A percentile compares a stretch with the other conserved stretches of the same genome.
Evolutionary conservation across 202 grass and related monocot species (phyloP).

Genomic region (Elaeis oleifera): DNA sequence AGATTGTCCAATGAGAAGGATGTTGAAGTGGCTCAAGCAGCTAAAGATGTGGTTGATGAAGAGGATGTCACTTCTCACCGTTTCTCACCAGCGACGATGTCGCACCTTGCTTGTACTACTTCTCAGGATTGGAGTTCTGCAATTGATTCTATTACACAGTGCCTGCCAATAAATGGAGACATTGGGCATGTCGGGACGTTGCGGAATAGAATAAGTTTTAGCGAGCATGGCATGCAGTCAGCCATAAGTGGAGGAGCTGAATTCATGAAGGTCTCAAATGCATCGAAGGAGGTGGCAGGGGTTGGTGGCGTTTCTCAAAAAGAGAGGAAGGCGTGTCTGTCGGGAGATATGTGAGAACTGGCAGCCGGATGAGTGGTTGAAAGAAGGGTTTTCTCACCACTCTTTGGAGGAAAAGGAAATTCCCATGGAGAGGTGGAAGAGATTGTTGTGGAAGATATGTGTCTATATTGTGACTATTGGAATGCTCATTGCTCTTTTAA

Average conservation of each 20-base stretch:
- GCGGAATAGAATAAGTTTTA: not conserved
- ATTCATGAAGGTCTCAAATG: not conserved
- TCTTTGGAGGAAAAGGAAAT: slow-evolving; percentile 30
- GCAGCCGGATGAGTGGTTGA: slow-evolving; percentile 40
- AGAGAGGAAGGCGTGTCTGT: slow-evolving; percentile 23
- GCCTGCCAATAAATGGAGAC: slow-evolving; percentile 11
- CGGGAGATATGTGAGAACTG: slow-evolving; percentile 11
- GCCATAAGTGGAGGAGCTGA: not conserved
- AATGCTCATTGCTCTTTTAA: slow-evolving; percentile 3
- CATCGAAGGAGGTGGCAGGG: slow-evolving; percentile 25
- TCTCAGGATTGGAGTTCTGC: slow-evolving; percentile 30
- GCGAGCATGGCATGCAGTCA: not conserved
- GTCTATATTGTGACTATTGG: not conserved
- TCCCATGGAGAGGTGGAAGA: slow-evolving; percentile 54
- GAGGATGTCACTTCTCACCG: not conserved
- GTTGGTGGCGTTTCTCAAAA: slow-evolving; percentile 22
- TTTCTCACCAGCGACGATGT: slow-evolving; percentile 36
- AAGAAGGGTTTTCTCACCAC: slow-evolving; percentile 25
- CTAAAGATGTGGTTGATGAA: not conserved
- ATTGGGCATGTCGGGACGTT: slow-evolving; percentile 24
- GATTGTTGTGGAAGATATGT: slow-evolving; percentile 35
- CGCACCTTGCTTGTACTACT: slow-evolving; percentile 52
- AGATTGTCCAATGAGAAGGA: not conserved
- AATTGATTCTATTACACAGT: slow-evolving; percentile 38
- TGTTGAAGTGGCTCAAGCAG: not conserved